phyloP scores from a whole-genome alignment of 306 rosid species.

The Medicago truncatula region DNA sequence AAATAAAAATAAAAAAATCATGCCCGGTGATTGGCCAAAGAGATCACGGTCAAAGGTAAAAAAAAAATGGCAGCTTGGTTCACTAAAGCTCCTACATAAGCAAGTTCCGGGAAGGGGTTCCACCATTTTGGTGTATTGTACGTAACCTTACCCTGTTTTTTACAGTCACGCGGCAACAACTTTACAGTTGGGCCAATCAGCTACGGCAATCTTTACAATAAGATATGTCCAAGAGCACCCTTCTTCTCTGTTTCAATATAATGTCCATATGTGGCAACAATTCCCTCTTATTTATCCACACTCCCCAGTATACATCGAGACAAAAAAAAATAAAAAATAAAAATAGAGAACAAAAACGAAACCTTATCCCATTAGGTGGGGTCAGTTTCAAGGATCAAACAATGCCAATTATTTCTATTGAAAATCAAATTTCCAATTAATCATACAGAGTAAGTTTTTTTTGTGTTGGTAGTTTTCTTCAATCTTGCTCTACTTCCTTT shows the following conservation, averaged over 20 bases:
- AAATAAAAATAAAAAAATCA: neutral
- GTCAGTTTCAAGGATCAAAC: slow-evolving; percentile 3
- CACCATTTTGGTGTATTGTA: too few relatives aligned
- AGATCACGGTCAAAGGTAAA: neutral
- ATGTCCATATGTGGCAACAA: neutral
- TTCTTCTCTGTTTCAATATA: slow-evolving; percentile 10
- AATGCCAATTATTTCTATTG: neutral
- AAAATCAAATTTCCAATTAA: neutral
- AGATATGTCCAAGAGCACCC: slow-evolving; percentile 2
- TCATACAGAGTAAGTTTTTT: neutral
- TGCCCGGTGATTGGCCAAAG: neutral
- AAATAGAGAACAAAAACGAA: neutral
- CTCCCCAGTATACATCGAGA: neutral
- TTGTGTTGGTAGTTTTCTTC: neutral
- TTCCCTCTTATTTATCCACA: neutral
- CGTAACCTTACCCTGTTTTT: too few relatives aligned
- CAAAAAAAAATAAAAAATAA: neutral
- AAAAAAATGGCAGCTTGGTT: too few relatives aligned
- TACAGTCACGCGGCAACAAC: too few relatives aligned
- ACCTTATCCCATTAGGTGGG: neutral
- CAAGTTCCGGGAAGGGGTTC: too few relatives aligned
- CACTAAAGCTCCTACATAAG: too few relatives aligned
- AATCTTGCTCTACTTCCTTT: neutral
- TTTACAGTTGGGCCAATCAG: too few relatives aligned
- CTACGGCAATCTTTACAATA: neutral